Base-by-base conservation (phyloP, 805 yeast genomes). In the Ogataea chonburiensis region DNA sequence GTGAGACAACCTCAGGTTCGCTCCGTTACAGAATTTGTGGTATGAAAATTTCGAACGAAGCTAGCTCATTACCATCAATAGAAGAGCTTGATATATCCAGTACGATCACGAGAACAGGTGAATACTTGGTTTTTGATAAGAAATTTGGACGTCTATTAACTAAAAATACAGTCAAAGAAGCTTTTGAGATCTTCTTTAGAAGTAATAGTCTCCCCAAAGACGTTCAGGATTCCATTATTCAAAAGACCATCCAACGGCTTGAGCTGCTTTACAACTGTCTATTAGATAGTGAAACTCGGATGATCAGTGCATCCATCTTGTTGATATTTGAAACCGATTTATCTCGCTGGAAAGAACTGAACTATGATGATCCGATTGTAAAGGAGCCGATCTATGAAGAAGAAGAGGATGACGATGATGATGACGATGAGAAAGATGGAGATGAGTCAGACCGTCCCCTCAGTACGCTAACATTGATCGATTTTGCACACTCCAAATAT, bases 21-120 rank as follows among this genome's bases (percentile, higher is more conserved):
- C 64, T 86, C 9, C 72, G 78, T 12, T 79, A 82, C 46, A 66
- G 98, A 42, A 76, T 91, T 3, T 89, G 98, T 50, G 98, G 98
- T 0, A 85, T 91, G 91, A 80, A 79, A 43, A 59, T 81, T 1
- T 26, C 37, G 6, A 37, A 42, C 17, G 37, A 42, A 13, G 42
- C 38, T 9, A 17, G 13, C 12, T 18, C 27, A 2, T 17, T 37
- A 7, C 43, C 45, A 1, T 31, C 37, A n/a, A 37, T 53, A n/a
- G 51, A 60, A 5, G 54, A 46, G 6, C 14, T 24, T 12, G 26
- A 43, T 2, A 18, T 37, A 3, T 21, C 19, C 1, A 25, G 29
- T 3, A 44, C 43, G 10, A 9, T 40, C 11, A 35, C 31, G 3
- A 40, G 28, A 5, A 19, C 46, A 4, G 58, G 53, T 5, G 67